Base-by-base conservation (phyloP, 768 basidiomycete genomes). In the Clitopilus hobsonii region DNA sequence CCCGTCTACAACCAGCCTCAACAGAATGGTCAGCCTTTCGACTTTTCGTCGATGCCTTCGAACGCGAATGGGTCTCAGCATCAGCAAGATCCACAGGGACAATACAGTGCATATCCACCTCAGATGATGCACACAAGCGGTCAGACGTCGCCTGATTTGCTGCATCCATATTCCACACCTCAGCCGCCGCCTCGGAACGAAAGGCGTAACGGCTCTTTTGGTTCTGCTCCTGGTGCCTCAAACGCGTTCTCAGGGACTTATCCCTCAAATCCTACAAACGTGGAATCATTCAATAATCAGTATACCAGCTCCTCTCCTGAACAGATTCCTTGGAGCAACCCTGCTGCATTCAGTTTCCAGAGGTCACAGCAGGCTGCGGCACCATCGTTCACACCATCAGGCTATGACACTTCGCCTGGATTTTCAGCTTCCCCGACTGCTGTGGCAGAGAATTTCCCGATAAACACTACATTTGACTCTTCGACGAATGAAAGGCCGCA, bases 401-500 rank as follows among this genome's bases (percentile, higher is more conserved):
- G 63, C 36, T 61, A 54, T 27, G 59, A 59, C 53, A 51, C 38
- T 54, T 29, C 22, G 26, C 54, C 27, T 26, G 56, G 24, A 56
- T 48, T 56, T 25, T 38, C 38, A 10, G 13, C 49, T 20, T 71
- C 73, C 25, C 66, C 70, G 4, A 62, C 52, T 45, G 55, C 67
- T 18, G 58, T 68, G 36, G 66, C 68, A 45, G 65, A 69, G 7
- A 52, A 58, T 1, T 68, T 69, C 45, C 60, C 65, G 6, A n/a
- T 60, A 56, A 65, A 38, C 69, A 64, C 45, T 64, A 63, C 32
- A 51, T 56, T 11, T 27, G 56, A n/a, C 45, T 49, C 56, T 41
- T 16, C 62, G 50, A 55, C 62, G 49, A 56, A 58, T 54, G 65
- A 64, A 14, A 68, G 70, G 26, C 30, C 63, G 6, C n/a, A n/a